Conservation (phyloP, 257 asterid genomes). For the Salvia hispanica region DNA sequence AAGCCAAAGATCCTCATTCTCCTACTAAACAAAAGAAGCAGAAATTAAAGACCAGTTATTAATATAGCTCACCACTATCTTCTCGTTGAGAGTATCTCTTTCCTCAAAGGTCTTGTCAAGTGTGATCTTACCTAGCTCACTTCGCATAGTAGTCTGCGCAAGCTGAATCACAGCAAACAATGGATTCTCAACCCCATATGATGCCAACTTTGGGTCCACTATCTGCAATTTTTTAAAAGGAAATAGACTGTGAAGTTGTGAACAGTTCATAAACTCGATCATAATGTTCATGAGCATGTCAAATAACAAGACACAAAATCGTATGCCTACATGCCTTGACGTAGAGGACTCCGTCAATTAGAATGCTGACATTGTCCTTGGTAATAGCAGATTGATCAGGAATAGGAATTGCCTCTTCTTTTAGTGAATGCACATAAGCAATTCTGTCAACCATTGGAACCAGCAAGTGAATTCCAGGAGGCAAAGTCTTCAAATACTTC, state of each 20-base stretch:
- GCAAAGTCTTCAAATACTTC: conserved; percentile 67
- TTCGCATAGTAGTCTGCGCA: conserved; percentile 97
- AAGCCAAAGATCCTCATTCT: background rate
- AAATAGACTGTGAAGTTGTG: conserved; percentile 1
- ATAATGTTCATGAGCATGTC: conserved; percentile 23
- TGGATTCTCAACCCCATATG: conserved; percentile 93
- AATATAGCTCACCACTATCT: conserved; percentile 76
- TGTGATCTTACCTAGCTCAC: conserved; percentile 95
- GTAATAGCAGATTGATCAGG: conserved; percentile 84
- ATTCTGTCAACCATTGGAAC: conserved; percentile 80
- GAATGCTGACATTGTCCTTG: conserved; percentile 85
- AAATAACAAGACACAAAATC: background rate
- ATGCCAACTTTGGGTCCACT: conserved; percentile 88
- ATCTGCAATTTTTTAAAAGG: conserved; percentile 44
- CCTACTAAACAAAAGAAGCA: conserved; percentile 1
- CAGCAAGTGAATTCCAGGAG: conserved; percentile 81
- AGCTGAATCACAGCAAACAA: conserved; percentile 81
- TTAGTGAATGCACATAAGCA: conserved; percentile 82
- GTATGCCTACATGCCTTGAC: conserved; percentile 53
- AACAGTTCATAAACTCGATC: conserved; percentile 10
- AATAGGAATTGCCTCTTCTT: conserved; percentile 81
- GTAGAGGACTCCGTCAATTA: conserved; percentile 80
- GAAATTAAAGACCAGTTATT: conserved; percentile 1
- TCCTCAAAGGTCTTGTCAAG: conserved; percentile 97
- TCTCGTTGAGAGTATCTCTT: conserved; percentile 79